Base-by-base conservation (phyloP, 2,329 filamentous ascomycete genomes). In the Exophiala spinifera region DNA sequence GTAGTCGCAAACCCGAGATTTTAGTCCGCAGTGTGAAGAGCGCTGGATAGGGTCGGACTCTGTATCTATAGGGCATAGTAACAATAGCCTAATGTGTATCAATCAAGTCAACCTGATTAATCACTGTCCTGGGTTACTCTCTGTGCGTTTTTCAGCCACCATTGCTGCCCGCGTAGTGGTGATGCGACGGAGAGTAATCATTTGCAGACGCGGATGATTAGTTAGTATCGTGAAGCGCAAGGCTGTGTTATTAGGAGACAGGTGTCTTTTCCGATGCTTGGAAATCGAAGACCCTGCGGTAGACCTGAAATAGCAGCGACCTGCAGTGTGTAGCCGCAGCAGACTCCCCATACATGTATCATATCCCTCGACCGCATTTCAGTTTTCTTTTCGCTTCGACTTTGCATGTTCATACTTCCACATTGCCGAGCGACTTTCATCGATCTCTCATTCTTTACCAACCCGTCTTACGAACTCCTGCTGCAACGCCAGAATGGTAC, bases 201-300 rank as follows among this genome's bases (percentile, higher is more conserved):
- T 14, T 4, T 19, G 33, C 15, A 19, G 36, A 39, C 13, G 14
- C 14, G 17, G 14, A 39, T n/a, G 36, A 39, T n/a, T n/a, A n/a
- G n/a, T n/a, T n/a, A n/a, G 3, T n/a, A n/a, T 15, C 17, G 23
- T 44, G n/a, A 44, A 14, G 36, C 15, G 36, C 36, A 45, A 56
- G 53, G 53, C 53, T 52, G 53, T 44, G 43, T 19, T 28, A 17
- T 46, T 28, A 50, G 47, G 40, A 53, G 50, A 51, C 48, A 51
- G 45, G 49, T 49, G 48, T 25, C 53, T 36, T 51, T 52, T 47
- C 49, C 39, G 49, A 15, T 56, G 53, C 53, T 55, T 55, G 48
- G 48, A 55, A 55, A 55, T 55, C 53, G 20, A n/a, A 36, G 20
- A 34, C 23, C 31, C 28, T 36, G 49, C n/a, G 25, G 10, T 33